Base-by-base conservation (phyloP, 164 flowering plant species). In the Nelumbo lutea region DNA sequence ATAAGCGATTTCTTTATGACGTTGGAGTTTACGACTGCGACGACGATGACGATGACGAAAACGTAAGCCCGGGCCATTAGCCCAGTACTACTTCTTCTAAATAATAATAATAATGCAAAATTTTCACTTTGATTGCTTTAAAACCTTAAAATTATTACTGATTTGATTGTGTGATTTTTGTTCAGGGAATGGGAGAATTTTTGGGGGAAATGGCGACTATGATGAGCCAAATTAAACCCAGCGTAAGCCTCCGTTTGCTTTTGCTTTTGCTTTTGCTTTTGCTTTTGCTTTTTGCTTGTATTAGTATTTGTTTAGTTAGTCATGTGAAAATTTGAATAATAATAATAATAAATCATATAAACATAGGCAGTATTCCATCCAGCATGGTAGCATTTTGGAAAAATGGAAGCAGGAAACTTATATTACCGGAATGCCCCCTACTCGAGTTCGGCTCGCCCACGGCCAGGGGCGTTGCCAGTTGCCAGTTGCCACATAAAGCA, bases 141-240 rank as follows among this genome's bases (percentile, higher is more conserved):
- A 27, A 27, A 10, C 48, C 41, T 46, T 68, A 14, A 27, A 43
- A 3, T 52, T 4, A 3, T 15, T 9, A 41, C 48, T 5, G 10
- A 40, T 69, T 61, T 40, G 1, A 15, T 10, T 45, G 41, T 47
- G 61, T 62, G 11, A 61, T 60, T 6, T 48, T 14, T 61, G 5
- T 79, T 79, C 84, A 94, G 97, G 98, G 88, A 11, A 91, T 94
- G 98, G 88, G 91, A 9, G 96, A 88, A 65, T 91, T 94, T 70
- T 68, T 91, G 76, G 86, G 80, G 44, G 98, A 94, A 70, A 91
- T 94, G 98, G 92, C 83, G 43, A 70, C 60, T 1, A 86, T 94
- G 93, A 94, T 94, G 97, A 78, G 75, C 76, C 85, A 87, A 70
- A 78, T 83, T 4, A 79, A 85, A 60, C 72, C 92, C 55, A 76